These are phyloP conservation scores for Sarcomyxa edulis DNA, from an alignment of 768 basidiomycete species.

Conservation along the genomic window DNA sequence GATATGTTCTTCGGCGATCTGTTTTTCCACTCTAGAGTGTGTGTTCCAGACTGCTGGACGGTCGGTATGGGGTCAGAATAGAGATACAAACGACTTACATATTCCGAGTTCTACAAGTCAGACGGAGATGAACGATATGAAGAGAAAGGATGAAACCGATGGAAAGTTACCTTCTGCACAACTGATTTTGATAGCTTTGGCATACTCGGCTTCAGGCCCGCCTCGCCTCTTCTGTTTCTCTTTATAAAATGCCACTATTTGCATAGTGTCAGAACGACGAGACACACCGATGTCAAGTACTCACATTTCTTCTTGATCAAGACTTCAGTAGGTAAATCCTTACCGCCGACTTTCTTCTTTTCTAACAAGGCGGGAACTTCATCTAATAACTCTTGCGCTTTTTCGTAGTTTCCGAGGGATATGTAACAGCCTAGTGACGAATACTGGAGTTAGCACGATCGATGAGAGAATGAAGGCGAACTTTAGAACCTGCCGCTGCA, in stretches of 20 bases:
- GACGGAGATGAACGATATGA: not conserved
- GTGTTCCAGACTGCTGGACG: constrained; percentile 66
- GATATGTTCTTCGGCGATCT: constrained; percentile 56
- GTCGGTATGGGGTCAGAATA: not conserved
- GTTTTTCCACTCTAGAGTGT: constrained; percentile 52
- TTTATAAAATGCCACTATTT: constrained; percentile 67
- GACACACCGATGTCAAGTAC: constrained; percentile 14
- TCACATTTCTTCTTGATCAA: constrained; percentile 73
- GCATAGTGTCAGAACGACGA: not conserved
- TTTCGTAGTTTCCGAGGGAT: constrained; percentile 45
- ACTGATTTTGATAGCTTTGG: constrained; percentile 56
- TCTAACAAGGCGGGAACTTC: constrained; percentile 54
- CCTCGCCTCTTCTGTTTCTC: constrained; percentile 56
- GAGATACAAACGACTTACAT: constrained; percentile 38
- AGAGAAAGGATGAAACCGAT: not conserved
- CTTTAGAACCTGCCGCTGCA: constrained; percentile 61
- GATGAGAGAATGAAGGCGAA: constrained; percentile 8
- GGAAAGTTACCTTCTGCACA: constrained; percentile 58
- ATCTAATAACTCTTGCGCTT: constrained; percentile 60
- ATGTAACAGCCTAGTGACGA: constrained; percentile 64
- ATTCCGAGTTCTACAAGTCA: constrained; percentile 53
- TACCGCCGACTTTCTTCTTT: constrained; percentile 58
- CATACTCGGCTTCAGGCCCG: constrained; percentile 45
- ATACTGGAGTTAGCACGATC: too few relatives aligned
- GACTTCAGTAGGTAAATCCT: constrained; percentile 69